Base-by-base conservation (phyloP, 768 basidiomycete species). In the Saitozyma sp. region DNA sequence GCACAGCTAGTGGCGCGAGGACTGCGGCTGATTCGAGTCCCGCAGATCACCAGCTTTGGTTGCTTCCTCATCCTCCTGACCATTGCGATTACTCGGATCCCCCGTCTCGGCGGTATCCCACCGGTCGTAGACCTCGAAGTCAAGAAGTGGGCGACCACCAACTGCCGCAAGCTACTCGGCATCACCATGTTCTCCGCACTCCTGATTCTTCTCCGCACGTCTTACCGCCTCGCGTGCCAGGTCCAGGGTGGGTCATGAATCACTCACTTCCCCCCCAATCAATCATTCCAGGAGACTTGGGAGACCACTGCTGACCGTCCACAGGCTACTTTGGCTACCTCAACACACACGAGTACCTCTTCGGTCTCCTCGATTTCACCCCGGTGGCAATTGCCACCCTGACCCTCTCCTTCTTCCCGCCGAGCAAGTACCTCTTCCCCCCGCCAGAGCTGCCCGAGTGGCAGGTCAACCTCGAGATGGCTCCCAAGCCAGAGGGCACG, bases 191-290 rank as follows among this genome's bases (percentile, higher is more conserved):
- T 29, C 29, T 2, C 29, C 29, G 29, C 76, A 6, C 42, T 70
- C 3, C 67, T 80, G 50, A 69, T 81, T 39, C 64, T 79, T 20
- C 56, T 76, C 0, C 63, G 80, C 9, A 80, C 80, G 11, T 58
- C 71, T 0, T 81, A 74, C 63, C 72, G 80, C 48, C 65, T 81
- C 29, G 77, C 78, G 3, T 79, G 80, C 56, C 79, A 76, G 0
- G 79, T 68, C 7, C 70, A 79, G 58, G 79, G 77, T 74, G 56
- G 54, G 71, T 59, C 37, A 53, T 14, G 39, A 50, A 6, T 6
- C 37, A 14, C 17, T 48, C 46, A 14, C 46, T 48, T 19, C 17
- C 46, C 17, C 46, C 17, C 17, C 46, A 29, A 29, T 29, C 29
- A 29, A 29, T 29, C 17, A 48, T 48, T 11, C 50, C 2, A 6